Conservation (phyloP, 192 early-diverging fungal genomes). For the Coemansia biformis region DNA sequence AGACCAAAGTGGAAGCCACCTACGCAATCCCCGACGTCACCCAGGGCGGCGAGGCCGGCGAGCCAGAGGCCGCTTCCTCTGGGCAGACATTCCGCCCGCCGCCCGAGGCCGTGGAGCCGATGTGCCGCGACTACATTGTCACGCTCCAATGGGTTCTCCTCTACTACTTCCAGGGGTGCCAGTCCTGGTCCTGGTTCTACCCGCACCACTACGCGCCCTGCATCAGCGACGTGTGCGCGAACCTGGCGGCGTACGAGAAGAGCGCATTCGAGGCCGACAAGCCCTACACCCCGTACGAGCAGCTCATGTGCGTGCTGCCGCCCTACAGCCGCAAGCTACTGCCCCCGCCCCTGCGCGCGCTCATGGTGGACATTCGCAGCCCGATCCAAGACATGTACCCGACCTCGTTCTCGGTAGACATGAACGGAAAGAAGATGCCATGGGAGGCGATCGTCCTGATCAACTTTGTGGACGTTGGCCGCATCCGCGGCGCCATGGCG, state of each 20-base stretch:
- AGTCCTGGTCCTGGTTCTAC: constrained; percentile 98
- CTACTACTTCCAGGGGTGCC: constrained; percentile 95
- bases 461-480: constrained; percentile 91
- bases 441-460: constrained; percentile 99
- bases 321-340: constrained; percentile 77
- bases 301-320: constrained; percentile 98
- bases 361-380: constrained; percentile 81
- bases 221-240: constrained; percentile 69
- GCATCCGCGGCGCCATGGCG: constrained; percentile 76
- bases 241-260: constrained; percentile 56
- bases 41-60: neutral
- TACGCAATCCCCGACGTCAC: constrained; percentile 47
- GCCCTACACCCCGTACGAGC: constrained; percentile 95
- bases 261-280: constrained; percentile 62
- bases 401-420: constrained; percentile 79
- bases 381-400: constrained; percentile 97
- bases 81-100: constrained; percentile 33
- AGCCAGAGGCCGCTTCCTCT: neutral
- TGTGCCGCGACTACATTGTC: constrained; percentile 77
- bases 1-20: constrained; percentile 52
- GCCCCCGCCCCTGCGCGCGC: constrained; percentile 69
- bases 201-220: constrained; percentile 97
- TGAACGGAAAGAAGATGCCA: constrained; percentile 97
- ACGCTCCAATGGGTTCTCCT: constrained; percentile 97
- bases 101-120: constrained; percentile 43